These are phyloP conservation scores for Cyclaneusma minus DNA, from an alignment of 2,329 filamentous ascomycete genomes.

Conservation along the genomic window DNA sequence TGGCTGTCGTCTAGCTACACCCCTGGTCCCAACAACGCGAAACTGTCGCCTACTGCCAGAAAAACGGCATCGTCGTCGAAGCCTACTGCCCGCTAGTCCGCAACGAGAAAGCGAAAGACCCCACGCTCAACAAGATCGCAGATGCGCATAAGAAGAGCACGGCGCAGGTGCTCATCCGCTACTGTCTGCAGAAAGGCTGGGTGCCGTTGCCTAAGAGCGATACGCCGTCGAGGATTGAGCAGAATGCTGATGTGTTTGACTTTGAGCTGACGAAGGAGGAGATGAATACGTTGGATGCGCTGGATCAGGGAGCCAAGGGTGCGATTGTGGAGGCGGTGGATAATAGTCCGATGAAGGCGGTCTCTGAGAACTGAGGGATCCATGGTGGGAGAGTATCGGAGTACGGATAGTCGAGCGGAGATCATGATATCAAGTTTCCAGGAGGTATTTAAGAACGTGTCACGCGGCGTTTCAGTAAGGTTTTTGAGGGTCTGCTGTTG, in stretches of 20 bases:
- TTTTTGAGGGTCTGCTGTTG: no score
- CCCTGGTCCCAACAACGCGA: conserved; percentile 49
- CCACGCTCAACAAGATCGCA: conserved; percentile 37
- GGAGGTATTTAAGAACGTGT: no score
- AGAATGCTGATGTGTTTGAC: conserved; percentile 44
- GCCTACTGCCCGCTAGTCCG: conserved; percentile 39
- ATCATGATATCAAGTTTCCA: no score
- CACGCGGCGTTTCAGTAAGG: no score
- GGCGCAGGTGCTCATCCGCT: conserved; percentile 53
- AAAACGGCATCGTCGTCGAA: conserved; percentile 33
- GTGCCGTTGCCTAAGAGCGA: conserved; percentile 54
- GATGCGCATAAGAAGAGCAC: conserved; percentile 42
- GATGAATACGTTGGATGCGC: conserved; percentile 33
- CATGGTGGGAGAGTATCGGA: no score
- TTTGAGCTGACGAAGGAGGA: conserved; percentile 42
- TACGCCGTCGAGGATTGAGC: conserved; percentile 37
- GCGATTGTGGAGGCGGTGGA: conserved; percentile 16
- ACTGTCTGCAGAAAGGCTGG: conserved; percentile 55
- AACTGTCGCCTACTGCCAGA: conserved; percentile 37
- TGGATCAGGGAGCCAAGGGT: conserved; percentile 32
- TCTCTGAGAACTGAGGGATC: no score
- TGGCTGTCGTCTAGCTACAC: conserved; percentile 38
- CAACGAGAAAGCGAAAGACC: conserved; percentile 45
- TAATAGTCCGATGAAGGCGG: no score
- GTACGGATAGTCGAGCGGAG: no score